Conservation (phyloP, 75 land plant genomes). For the Selaginella moellendorffii region DNA sequence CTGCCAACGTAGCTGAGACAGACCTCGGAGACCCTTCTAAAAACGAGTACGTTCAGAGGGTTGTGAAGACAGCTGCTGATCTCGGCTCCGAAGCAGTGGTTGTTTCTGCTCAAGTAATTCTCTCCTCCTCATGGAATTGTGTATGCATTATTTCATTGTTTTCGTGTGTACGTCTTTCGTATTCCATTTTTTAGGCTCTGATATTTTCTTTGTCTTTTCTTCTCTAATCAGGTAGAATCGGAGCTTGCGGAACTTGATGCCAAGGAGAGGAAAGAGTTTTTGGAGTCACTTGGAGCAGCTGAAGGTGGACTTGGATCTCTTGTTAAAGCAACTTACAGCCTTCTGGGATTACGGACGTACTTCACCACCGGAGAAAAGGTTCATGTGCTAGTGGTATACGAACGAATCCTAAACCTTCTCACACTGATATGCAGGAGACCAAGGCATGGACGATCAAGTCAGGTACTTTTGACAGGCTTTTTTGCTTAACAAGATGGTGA, state of each 20-base stretch:
- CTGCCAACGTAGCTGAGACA: constrained; percentile 93
- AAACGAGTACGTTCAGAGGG: constrained; percentile 64
- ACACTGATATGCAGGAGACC: constrained; percentile 47
- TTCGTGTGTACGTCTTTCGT: no score
- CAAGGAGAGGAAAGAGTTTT: constrained; percentile 65
- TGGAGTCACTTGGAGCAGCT: constrained; percentile 73
- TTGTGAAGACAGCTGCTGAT: constrained; percentile 46
- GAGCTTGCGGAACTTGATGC: constrained; percentile 82
- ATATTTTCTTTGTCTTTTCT: no score
- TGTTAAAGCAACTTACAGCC: constrained; percentile 66
- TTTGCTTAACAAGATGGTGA: constrained; percentile 5
- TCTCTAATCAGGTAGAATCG: constrained; percentile 94
- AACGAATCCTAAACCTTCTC: neutral
- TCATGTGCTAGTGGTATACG: neutral
- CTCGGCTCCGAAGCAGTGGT: constrained; percentile 69
- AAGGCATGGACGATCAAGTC: constrained; percentile 96
- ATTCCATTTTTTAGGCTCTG: no score
- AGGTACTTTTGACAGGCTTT: no score
- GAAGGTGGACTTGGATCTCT: constrained; percentile 94
- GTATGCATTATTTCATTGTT: no score
- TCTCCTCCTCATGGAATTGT: no score
- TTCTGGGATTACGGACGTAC: constrained; percentile 84
- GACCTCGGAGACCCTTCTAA: constrained; percentile 64
- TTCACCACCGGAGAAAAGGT: constrained; percentile 98
- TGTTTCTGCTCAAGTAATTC: constrained; percentile 71